These are phyloP conservation scores for Globisporangium carolinianum DNA, from an alignment of 352 stramenopile genomes.

Conservation along the genomic window DNA sequence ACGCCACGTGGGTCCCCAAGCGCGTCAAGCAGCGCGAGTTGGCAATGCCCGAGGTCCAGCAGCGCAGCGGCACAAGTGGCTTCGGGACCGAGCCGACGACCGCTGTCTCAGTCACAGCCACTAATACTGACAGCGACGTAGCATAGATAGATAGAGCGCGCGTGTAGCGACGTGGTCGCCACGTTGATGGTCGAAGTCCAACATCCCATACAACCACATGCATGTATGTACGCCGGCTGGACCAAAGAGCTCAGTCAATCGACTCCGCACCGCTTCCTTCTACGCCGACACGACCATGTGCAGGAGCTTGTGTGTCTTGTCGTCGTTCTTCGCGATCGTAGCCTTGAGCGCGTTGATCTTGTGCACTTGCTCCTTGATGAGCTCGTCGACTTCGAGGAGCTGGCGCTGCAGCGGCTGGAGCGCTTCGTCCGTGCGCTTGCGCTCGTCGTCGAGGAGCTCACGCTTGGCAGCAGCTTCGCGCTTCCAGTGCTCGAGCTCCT, in stretches of 20 bases:
- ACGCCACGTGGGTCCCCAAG: slow-evolving; percentile 64
- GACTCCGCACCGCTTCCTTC: neutral
- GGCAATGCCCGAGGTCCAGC: slow-evolving; percentile 54
- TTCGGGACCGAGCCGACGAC: no score
- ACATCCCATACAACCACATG: no score
- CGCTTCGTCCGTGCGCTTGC: slow-evolving; percentile 77
- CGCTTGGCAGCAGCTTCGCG: slow-evolving; percentile 75
- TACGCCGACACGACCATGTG: slow-evolving; percentile 81
- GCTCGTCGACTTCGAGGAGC: slow-evolving; percentile 84
- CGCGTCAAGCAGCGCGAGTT: slow-evolving; percentile 48
- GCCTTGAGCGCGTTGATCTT: slow-evolving; percentile 91
- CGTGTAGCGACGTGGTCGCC: no score
- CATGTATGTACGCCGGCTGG: no score
- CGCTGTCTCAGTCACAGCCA: no score
- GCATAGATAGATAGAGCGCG: no score
- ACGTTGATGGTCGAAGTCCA: no score
- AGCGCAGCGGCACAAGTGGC: slow-evolving; percentile 20
- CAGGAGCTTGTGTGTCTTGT: slow-evolving; percentile 87
- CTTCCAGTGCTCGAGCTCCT: slow-evolving; percentile 90
- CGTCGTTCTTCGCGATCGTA: slow-evolving; percentile 90
- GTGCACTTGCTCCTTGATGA: slow-evolving; percentile 88
- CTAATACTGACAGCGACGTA: no score
- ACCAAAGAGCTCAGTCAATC: no score
- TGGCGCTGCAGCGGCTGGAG: slow-evolving; percentile 79
- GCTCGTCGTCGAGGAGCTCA: slow-evolving; percentile 77